These are phyloP conservation scores for Neurospora sp. DNA, from an alignment of 495 filamentous ascomycete genomes.

Conservation along the genomic window DNA sequence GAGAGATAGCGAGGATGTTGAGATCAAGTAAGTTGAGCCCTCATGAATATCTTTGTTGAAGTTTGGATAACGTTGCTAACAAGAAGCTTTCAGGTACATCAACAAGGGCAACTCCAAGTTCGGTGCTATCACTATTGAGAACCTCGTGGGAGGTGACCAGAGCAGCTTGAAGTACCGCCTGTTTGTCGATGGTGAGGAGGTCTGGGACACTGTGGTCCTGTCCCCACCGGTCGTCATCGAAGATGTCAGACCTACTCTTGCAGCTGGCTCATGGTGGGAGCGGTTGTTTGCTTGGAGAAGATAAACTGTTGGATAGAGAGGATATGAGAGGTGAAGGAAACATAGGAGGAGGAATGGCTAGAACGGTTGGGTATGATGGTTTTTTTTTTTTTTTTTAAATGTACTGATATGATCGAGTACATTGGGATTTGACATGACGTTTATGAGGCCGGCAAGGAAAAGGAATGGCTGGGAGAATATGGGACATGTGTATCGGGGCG, in stretches of 20 bases:
- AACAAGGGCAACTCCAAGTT: conserved; percentile 86
- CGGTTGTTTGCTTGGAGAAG: conserved; percentile 12
- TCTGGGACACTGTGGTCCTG: conserved; percentile 57
- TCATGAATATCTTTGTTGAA: background rate
- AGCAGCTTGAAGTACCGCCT: conserved; percentile 68
- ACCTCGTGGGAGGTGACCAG: conserved; percentile 44
- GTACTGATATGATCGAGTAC: background rate
- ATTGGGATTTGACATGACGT: background rate
- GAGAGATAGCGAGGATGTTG: conserved; percentile 64
- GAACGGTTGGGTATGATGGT: background rate
- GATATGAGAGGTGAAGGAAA: background rate
- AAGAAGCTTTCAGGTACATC: conserved; percentile 47
- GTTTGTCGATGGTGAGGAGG: conserved; percentile 67
- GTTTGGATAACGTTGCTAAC: background rate
- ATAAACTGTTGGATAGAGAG: background rate
- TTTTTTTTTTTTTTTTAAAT: background rate
- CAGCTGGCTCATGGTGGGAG: conserved; percentile 27
- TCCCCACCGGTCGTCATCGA: conserved; percentile 30
- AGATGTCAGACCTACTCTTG: conserved; percentile 6
- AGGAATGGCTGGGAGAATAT: background rate
- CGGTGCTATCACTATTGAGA: conserved; percentile 75
- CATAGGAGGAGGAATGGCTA: background rate
- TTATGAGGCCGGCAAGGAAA: background rate
- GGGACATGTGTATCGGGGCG: background rate
- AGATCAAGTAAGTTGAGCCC: conserved; percentile 52